Evolutionary conservation across 1,139 yeast species (phyloP).

Genomic region (Yamadazyma conglobata): DNA sequence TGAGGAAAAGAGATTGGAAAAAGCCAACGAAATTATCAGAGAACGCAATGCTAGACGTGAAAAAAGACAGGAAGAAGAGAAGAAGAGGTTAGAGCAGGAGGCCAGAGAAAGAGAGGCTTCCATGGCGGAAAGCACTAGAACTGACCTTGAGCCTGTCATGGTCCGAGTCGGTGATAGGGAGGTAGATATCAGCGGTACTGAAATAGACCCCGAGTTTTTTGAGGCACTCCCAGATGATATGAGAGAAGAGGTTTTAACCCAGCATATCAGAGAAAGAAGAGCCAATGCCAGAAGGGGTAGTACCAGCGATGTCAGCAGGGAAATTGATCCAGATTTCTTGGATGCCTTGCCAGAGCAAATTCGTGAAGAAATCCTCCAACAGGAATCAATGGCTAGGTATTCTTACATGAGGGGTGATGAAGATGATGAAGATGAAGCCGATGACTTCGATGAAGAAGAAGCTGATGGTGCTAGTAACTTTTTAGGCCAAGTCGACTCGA

Average conservation of each 20-base stretch:
- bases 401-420: slow-evolving; percentile 25
- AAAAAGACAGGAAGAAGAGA: slow-evolving; percentile 32
- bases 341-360: slow-evolving; percentile 77
- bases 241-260: slow-evolving; percentile 89
- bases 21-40: slow-evolving; percentile 26
- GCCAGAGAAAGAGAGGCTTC: slow-evolving; percentile 33
- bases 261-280: slow-evolving; percentile 70
- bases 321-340: slow-evolving; percentile 77
- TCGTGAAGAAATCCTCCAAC: slow-evolving; percentile 69
- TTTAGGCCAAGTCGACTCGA: slow-evolving; percentile 2
- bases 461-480: no score
- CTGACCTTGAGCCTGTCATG: slow-evolving; percentile 48
- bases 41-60: slow-evolving; percentile 23
- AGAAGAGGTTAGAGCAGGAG: slow-evolving; percentile 33
- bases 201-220: slow-evolving; percentile 86
- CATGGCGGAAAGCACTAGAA: slow-evolving; percentile 16
- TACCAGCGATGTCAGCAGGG: slow-evolving; percentile 46
- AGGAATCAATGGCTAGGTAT: slow-evolving; percentile 53
- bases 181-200: slow-evolving; percentile 86
- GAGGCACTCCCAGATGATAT: slow-evolving; percentile 90
- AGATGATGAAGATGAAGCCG: slow-evolving; percentile 27
- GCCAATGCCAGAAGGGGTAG: slow-evolving; percentile 42
- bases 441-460: slow-evolving; percentile 14
- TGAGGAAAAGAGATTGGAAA: slow-evolving; percentile 30
- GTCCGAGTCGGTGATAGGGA: slow-evolving; percentile 76